These are phyloP conservation scores for Verticillium klebahnii DNA, from an alignment of 2,329 filamentous ascomycete genomes.

Conservation along the genomic window DNA sequence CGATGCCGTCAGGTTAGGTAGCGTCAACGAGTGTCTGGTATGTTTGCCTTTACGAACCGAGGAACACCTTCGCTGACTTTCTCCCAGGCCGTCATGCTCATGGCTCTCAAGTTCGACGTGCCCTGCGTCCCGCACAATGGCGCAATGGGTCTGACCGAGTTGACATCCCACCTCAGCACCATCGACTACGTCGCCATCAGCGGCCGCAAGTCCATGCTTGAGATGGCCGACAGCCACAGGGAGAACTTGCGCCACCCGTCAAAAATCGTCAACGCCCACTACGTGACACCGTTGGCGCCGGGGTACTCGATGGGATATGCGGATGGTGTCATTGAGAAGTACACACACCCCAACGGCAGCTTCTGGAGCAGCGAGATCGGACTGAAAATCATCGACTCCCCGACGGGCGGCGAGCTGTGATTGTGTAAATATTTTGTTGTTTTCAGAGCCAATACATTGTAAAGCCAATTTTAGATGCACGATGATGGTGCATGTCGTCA, in stretches of 20 bases:
- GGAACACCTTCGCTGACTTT: not conserved
- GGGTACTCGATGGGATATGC: conserved; percentile 25
- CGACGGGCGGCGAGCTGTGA: conserved; percentile 23
- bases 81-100: conserved; percentile 13
- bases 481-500: not conserved
- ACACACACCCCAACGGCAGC: conserved; percentile 22
- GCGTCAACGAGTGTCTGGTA: conserved; percentile 44
- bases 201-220: conserved; percentile 19
- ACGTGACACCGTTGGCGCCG: conserved; percentile 18
- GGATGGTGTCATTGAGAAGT: conserved; percentile 21
- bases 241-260: conserved; percentile 21
- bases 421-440: not conserved
- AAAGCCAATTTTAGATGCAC: not conserved
- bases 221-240: conserved; percentile 19
- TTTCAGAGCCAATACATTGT: not conserved
- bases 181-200: conserved; percentile 19
- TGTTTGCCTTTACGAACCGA: not conserved
- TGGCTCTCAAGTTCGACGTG: conserved; percentile 12
- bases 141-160: conserved; percentile 15
- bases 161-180: conserved; percentile 15
- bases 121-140: conserved; percentile 16
- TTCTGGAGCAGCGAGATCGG: conserved; percentile 25
- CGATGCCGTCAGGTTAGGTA: conserved; percentile 64
- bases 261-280: conserved; percentile 18
- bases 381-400: conserved; percentile 21